Conservation (phyloP, 1,284 basidiomycete species). For the Cutaneotrichosporon curvatum region DNA sequence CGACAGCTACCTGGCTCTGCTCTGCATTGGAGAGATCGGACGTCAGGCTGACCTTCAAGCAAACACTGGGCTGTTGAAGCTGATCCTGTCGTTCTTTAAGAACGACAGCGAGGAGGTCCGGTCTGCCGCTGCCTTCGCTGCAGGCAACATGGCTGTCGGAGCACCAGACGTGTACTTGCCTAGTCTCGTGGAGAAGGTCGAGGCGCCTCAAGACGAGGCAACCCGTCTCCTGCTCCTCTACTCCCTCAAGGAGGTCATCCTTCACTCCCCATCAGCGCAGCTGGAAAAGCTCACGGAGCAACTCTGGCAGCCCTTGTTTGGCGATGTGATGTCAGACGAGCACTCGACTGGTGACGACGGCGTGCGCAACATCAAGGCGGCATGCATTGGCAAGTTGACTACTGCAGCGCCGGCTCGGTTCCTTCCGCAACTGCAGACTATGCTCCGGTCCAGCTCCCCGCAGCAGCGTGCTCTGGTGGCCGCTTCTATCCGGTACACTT, state of each 20-base stretch:
- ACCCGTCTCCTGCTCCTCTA: slow-evolving; percentile 78
- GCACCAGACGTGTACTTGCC: slow-evolving; percentile 80
- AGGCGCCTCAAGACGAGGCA: slow-evolving; percentile 58
- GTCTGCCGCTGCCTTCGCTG: slow-evolving; percentile 83
- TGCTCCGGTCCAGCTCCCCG: slow-evolving; percentile 48
- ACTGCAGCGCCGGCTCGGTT: slow-evolving; percentile 82
- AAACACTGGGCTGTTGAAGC: slow-evolving; percentile 65
- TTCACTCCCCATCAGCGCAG: slow-evolving; percentile 75
- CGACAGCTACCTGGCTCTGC: slow-evolving; percentile 68
- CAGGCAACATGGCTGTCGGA: slow-evolving; percentile 90
- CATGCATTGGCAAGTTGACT: slow-evolving; percentile 91
- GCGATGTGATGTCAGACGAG: slow-evolving; percentile 35
- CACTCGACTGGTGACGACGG: slow-evolving; percentile 73
- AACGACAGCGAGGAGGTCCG: slow-evolving; percentile 75
- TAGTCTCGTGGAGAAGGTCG: slow-evolving; percentile 70
- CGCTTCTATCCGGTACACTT: slow-evolving; percentile 89
- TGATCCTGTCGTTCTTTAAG: slow-evolving; percentile 65
- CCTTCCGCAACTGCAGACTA: slow-evolving; percentile 76
- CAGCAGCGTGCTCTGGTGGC: slow-evolving; percentile 76
- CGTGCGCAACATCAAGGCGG: slow-evolving; percentile 87
- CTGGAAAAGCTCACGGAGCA: slow-evolving; percentile 75
- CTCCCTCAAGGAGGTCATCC: slow-evolving; percentile 91
- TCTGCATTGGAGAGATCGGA: slow-evolving; percentile 84
- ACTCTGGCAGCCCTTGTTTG: slow-evolving; percentile 85
- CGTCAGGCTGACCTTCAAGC: slow-evolving; percentile 52